Conservation (phyloP, 495 filamentous ascomycete species). For the Collariella sp. region DNA sequence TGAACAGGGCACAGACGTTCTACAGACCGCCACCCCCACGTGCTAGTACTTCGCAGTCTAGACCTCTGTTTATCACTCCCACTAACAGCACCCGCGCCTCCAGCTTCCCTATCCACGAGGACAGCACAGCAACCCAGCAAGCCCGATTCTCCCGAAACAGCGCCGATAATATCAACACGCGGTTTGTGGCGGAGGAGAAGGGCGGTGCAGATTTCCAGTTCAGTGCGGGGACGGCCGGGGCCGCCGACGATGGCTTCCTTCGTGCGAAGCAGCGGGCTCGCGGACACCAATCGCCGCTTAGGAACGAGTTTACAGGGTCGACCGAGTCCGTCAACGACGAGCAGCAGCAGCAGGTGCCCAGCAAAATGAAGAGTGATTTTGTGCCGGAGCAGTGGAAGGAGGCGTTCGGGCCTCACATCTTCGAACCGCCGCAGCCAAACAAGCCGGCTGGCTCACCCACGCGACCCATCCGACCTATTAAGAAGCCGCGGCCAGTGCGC, state of each 20-base stretch:
- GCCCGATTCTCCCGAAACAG: conserved; percentile 48
- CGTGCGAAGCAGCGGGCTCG: conserved; percentile 30
- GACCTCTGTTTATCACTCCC: too few species aligned
- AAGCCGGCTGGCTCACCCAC: conserved; percentile 33
- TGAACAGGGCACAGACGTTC: conserved; percentile 5
- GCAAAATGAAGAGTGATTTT: conserved; percentile 40
- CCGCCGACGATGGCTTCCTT: conserved; percentile 23
- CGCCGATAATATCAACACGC: conserved; percentile 69
- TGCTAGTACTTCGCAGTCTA: too few species aligned
- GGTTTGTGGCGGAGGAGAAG: conserved; percentile 37
- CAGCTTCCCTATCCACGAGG: conserved; percentile 46
- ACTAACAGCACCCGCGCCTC: conserved; percentile 26
- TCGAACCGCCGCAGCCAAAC: conserved; percentile 35
- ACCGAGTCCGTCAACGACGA: conserved; percentile 9
- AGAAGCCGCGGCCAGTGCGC: conserved; percentile 37
- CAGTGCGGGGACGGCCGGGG: conserved; percentile 31
- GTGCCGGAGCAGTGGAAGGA: conserved; percentile 57
- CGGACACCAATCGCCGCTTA: conserved; percentile 27
- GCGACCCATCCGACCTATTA: conserved; percentile 22
- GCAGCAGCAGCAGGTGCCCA: conserved; percentile 4
- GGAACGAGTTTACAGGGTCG: conserved; percentile 12
- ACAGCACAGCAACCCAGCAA: conserved; percentile 18
- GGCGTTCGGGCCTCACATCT: conserved; percentile 53
- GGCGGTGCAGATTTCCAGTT: conserved; percentile 30
- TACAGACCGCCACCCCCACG: neutral